A percentile compares a stretch with the other conserved stretches of the same genome.
phyloP scores from a whole-genome alignment of 805 yeast genomes.

The Candida patagonica region DNA sequence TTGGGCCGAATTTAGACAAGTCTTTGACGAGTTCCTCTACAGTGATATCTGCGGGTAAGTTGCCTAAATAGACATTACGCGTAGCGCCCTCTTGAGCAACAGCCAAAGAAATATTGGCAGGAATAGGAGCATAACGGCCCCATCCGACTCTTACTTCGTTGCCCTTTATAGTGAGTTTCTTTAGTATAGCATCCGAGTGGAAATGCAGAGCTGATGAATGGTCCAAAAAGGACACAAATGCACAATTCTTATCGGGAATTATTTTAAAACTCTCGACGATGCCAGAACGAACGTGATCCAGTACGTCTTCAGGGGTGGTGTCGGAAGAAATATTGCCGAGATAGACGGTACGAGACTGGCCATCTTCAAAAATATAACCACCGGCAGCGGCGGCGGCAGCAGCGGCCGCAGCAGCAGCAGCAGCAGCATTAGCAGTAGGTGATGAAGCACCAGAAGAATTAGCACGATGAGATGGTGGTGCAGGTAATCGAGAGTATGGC shows the following conservation, averaged over 20 bases:
- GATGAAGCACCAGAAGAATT: neutral
- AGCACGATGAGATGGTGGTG: constrained; percentile 5
- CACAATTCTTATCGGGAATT: constrained; percentile 80
- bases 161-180: constrained; percentile 69
- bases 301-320: constrained; percentile 66
- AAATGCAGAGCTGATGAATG: constrained; percentile 82
- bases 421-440: constrained; percentile 6
- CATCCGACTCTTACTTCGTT: constrained; percentile 84
- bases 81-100: constrained; percentile 85
- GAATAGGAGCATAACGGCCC: constrained; percentile 75
- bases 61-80: constrained; percentile 85
- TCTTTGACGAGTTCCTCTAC: constrained; percentile 62
- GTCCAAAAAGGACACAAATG: constrained; percentile 82
- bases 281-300: constrained; percentile 88
- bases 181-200: constrained; percentile 87
- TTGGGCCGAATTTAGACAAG: constrained; percentile 64
- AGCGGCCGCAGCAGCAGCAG: constrained; percentile 11
- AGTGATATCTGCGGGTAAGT: constrained; percentile 54
- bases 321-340: constrained; percentile 82
- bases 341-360: constrained; percentile 62
- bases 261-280: constrained; percentile 66
- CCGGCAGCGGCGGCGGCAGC: constrained; percentile 12
- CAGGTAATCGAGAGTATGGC: constrained; percentile 19
- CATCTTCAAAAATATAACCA: constrained; percentile 6
- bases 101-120: constrained; percentile 63